These are phyloP conservation scores for Groenewaldozyma tartarivorans DNA, from an alignment of 805 yeast genomes.

Conservation along the genomic window DNA sequence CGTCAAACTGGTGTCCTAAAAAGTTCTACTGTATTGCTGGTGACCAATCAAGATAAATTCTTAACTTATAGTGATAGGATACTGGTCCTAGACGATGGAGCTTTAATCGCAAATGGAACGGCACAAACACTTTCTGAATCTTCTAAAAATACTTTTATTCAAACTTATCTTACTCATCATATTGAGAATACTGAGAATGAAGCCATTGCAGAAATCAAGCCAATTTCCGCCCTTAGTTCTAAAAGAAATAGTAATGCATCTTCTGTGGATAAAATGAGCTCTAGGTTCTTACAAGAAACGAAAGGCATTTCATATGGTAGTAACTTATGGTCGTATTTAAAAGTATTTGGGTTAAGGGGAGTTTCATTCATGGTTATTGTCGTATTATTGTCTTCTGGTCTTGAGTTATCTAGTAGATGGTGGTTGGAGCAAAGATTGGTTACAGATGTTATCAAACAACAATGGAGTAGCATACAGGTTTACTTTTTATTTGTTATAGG, in stretches of 20 bases:
- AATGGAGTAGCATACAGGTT: not conserved
- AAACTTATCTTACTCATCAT: too few relatives aligned
- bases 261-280: not conserved
- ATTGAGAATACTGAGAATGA: too few relatives aligned
- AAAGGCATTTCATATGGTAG: not conserved
- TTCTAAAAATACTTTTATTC: too few relatives aligned
- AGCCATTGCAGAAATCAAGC: not conserved
- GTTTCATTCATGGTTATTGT: not conserved
- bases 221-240: not conserved
- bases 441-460: too few relatives aligned
- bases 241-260: too few relatives aligned
- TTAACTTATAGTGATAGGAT: constrained; percentile 60
- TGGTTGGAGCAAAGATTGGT: constrained; percentile 49
- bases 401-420: constrained; percentile 43
- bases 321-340: not conserved
- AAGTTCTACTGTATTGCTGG: constrained; percentile 59
- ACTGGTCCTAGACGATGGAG: constrained; percentile 44
- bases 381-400: not conserved
- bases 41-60: constrained; percentile 72
- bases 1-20: constrained; percentile 59
- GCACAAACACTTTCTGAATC: not conserved
- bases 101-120: constrained; percentile 22
- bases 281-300: too few relatives aligned
- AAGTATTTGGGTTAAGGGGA: not conserved
- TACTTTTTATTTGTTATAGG: constrained; percentile 49